Evolutionary conservation across 2,329 filamentous ascomycete genomes (phyloP), one percentile per base, ranked within the genome.

Genomic region (Microdochium nivale): DNA sequence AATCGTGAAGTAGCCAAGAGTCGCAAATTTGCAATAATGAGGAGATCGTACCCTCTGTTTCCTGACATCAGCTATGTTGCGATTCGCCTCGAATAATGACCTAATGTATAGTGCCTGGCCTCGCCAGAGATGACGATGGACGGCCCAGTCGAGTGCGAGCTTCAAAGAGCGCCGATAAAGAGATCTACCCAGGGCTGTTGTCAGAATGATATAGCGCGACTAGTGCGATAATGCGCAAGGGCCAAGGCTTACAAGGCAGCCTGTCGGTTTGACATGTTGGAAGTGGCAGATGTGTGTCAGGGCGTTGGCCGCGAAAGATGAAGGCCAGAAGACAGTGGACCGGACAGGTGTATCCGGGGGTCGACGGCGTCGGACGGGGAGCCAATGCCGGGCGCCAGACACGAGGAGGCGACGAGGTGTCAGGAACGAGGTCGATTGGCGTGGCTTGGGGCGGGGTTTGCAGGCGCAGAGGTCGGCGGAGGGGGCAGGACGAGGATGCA

Each of bases 61-160:
- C 70, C 90, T 83, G 33, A 89, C 88, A 65, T 96, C 89, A 53
- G 80, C 83, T 54, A 97, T 77, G 66, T 90, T 77, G 67, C 83
- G 88, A 71, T 99, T 97, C 53, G 90, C 90, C 69, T 99, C 94
- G 67, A 97, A 99, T 14, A 97, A 79, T 35, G 87, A 90, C 62
- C 94, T 86, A 63, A 99, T 95, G 70, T 99, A 97, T 57, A 97
- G 76, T 30, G 94, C 94, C 71, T 97, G 94, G 56, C 92, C 91
- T 62, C 94, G 87, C 92, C 94, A 99, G 55, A 96, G 74, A 63
- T 92, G 83, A 60, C 94, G 83, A 68, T 96, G 88, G 56, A 97
- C 90, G 53, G 90, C 83, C 94, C 94, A 99, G 75, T 96, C 90
- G 59, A 97, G 83, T 43, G 94, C 81, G 58, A 96, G 84, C 79